Evolutionary conservation across 2,329 filamentous ascomycete genomes (phyloP).

Genomic region (Aspergillus phoenicis): DNA sequence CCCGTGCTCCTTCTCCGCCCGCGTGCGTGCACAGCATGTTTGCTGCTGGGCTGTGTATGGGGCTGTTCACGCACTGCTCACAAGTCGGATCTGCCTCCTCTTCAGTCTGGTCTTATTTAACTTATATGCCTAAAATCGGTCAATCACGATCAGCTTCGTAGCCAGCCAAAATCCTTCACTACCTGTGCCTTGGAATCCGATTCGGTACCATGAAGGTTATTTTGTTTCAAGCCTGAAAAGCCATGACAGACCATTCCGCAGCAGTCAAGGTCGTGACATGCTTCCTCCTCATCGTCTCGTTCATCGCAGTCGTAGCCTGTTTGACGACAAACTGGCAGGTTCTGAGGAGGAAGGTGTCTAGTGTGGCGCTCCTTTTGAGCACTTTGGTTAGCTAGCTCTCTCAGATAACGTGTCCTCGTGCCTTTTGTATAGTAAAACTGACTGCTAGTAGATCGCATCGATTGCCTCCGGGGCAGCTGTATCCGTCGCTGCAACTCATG

Average conservation of each 20-base stretch:
- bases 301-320: constrained; percentile 4
- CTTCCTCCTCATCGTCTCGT: constrained; percentile 11
- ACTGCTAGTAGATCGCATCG: not conserved
- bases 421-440: not conserved
- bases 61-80: too few species aligned
- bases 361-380: constrained; percentile 5
- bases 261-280: constrained; percentile 8
- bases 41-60: too few species aligned
- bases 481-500: constrained; percentile 1
- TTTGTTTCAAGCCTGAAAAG: too few species aligned
- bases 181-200: not conserved
- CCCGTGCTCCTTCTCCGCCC: too few species aligned
- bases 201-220: not conserved
- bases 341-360: constrained; percentile 1
- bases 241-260: not conserved
- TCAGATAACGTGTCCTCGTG: not conserved
- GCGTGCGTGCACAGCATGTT: too few species aligned
- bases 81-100: too few species aligned
- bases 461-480: constrained; percentile 1
- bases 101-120: too few species aligned
- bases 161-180: too few species aligned
- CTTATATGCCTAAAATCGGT: too few species aligned
- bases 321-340: constrained; percentile 10
- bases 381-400: not conserved
- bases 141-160: too few species aligned